phyloP scores from a whole-genome alignment of 495 filamentous ascomycete genomes.

The Podospora pseudoanserina region DNA sequence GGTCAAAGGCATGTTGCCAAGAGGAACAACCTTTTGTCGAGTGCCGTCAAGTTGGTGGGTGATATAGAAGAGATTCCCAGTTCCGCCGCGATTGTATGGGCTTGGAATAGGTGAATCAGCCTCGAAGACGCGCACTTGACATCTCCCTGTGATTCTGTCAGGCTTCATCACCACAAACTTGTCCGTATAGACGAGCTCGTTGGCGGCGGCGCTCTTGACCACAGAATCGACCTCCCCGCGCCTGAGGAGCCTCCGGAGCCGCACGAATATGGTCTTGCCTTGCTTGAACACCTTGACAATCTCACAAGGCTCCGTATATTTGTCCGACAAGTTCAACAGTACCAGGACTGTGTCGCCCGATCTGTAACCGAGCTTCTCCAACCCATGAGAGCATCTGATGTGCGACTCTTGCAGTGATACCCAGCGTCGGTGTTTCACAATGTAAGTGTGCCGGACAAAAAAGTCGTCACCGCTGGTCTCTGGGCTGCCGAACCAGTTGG shows the following conservation, averaged over 20 bases:
- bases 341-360: slow-evolving; percentile 58
- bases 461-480: slow-evolving; percentile 43
- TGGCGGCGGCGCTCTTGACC: slow-evolving; percentile 42
- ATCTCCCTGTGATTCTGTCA: slow-evolving; percentile 48
- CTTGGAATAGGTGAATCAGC: slow-evolving; percentile 44
- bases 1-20: slow-evolving; percentile 28
- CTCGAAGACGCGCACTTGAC: slow-evolving; percentile 55
- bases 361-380: slow-evolving; percentile 27
- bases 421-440: slow-evolving; percentile 46
- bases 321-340: slow-evolving; percentile 10
- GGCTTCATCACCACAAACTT: slow-evolving; percentile 37
- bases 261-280: slow-evolving; percentile 28
- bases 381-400: slow-evolving; percentile 36
- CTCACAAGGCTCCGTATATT: slow-evolving; percentile 50
- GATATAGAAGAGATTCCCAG: slow-evolving; percentile 62
- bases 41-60: slow-evolving; percentile 32
- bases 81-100: slow-evolving; percentile 62
- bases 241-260: slow-evolving; percentile 47
- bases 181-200: slow-evolving; percentile 64
- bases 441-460: slow-evolving; percentile 66
- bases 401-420: slow-evolving; percentile 50
- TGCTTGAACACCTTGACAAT: slow-evolving; percentile 45
- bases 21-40: slow-evolving; percentile 19
- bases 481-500: slow-evolving; percentile 54
- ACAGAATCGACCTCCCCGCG: slow-evolving; percentile 38